Conservation (phyloP, 129 eudicot genomes). For the Centaurea solstitialis region DNA sequence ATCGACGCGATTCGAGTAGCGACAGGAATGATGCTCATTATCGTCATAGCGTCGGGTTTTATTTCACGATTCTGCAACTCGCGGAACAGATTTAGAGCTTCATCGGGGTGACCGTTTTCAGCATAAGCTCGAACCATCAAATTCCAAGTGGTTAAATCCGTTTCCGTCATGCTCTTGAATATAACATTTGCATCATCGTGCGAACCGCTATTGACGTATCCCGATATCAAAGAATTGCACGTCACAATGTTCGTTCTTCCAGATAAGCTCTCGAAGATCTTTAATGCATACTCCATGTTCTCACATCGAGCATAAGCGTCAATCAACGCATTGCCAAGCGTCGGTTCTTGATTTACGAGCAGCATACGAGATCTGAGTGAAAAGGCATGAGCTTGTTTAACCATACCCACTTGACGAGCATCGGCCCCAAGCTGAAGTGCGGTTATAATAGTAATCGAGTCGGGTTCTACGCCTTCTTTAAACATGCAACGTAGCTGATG, state of each 20-base stretch:
- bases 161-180: constrained; percentile 48
- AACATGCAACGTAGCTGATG: constrained; percentile 51
- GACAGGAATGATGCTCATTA: constrained; percentile 73
- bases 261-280: constrained; percentile 47
- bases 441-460: constrained; percentile 65
- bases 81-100: constrained; percentile 53
- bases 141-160: constrained; percentile 83
- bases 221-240: constrained; percentile 70
- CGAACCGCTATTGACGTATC: constrained; percentile 47
- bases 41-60: constrained; percentile 68
- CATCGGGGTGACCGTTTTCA: constrained; percentile 41
- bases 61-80: constrained; percentile 53
- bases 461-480: constrained; percentile 59
- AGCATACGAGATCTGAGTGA: constrained; percentile 46
- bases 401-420: constrained; percentile 31
- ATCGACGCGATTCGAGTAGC: constrained; percentile 65
- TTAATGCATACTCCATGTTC: constrained; percentile 59
- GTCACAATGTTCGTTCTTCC: constrained; percentile 53
- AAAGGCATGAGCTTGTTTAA: constrained; percentile 82
- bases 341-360: constrained; percentile 40
- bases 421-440: constrained; percentile 49
- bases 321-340: constrained; percentile 61
- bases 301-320: constrained; percentile 85
- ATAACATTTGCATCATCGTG: constrained; percentile 42
- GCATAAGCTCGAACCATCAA: constrained; percentile 75